A percentile compares a stretch with the other conserved stretches of the same genome.
phyloP scores from a whole-genome alignment of 2,329 filamentous ascomycete species.

The Cordyceps pruinosa region DNA sequence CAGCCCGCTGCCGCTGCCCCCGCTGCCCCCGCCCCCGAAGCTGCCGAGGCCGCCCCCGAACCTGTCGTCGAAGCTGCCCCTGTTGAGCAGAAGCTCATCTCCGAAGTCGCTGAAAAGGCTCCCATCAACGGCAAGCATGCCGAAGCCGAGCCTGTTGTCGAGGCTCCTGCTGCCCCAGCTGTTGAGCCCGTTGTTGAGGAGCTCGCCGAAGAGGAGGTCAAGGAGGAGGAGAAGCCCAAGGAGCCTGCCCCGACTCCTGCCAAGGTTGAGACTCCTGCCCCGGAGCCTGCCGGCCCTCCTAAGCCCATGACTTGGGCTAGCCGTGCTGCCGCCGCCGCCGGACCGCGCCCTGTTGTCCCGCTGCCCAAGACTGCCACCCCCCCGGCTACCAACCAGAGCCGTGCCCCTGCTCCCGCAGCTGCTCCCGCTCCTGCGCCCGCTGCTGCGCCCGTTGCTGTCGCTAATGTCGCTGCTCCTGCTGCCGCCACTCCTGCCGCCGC shows the following conservation, averaged over 20 bases:
- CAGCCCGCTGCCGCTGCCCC: slow-evolving; percentile 26
- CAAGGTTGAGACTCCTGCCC: slow-evolving; percentile 32
- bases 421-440: slow-evolving; percentile 33
- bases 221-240: slow-evolving; percentile 60
- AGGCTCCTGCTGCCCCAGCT: not conserved
- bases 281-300: slow-evolving; percentile 39
- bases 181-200: slow-evolving; percentile 35
- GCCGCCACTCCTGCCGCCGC: slow-evolving; percentile 22
- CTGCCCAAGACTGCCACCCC: slow-evolving; percentile 51
- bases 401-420: slow-evolving; percentile 43
- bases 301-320: slow-evolving; percentile 73
- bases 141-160: slow-evolving; percentile 17
- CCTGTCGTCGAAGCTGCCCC: slow-evolving; percentile 21
- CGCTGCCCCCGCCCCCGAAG: slow-evolving; percentile 22
- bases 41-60: slow-evolving; percentile 23
- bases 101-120: slow-evolving; percentile 25
- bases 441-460: slow-evolving; percentile 37
- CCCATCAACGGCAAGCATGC: slow-evolving; percentile 9
- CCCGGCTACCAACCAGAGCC: slow-evolving; percentile 40
- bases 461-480: slow-evolving; percentile 26
- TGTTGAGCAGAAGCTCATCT: slow-evolving; percentile 12
- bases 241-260: slow-evolving; percentile 51
- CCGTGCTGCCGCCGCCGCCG: slow-evolving; percentile 53
- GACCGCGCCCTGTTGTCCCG: slow-evolving; percentile 46
- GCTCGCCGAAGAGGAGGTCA: slow-evolving; percentile 47